Conservation (phyloP, 768 basidiomycete species). For the Inosperma sp. region DNA sequence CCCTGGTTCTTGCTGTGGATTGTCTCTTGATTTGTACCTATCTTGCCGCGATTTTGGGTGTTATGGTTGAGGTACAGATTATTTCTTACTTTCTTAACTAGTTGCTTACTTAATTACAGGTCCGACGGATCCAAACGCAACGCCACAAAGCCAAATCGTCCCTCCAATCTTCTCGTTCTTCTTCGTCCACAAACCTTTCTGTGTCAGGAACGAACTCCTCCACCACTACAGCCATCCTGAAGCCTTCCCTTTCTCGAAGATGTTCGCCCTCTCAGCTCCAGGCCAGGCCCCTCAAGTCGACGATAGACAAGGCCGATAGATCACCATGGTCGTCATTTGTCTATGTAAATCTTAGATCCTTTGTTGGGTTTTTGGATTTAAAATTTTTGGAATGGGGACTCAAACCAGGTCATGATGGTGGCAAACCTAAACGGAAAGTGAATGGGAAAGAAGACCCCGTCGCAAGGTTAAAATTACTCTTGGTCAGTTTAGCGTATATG, state of each 20-base stretch:
- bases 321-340: no score
- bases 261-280: no score
- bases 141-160: not conserved
- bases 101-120: not conserved
- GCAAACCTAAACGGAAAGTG: slow-evolving; percentile 2
- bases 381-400: no score
- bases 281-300: no score
- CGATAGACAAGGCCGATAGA: no score
- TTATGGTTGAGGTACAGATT: slow-evolving; percentile 91
- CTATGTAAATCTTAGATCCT: no score
- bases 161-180: not conserved
- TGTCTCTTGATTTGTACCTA: slow-evolving; percentile 88
- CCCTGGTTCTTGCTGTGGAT: slow-evolving; percentile 80
- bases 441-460: slow-evolving; percentile 69
- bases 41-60: slow-evolving; percentile 80
- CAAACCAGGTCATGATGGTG: no score
- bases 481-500: slow-evolving; percentile 45
- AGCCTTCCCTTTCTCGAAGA: no score
- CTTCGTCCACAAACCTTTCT: not conserved
- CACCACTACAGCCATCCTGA: no score
- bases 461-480: slow-evolving; percentile 80
- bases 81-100: no score
- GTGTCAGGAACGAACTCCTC: no score
- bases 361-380: no score
- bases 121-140: not conserved